These are phyloP conservation scores for Neurospora intermedia DNA, from an alignment of 495 filamentous ascomycete species.

Conservation along the genomic window DNA sequence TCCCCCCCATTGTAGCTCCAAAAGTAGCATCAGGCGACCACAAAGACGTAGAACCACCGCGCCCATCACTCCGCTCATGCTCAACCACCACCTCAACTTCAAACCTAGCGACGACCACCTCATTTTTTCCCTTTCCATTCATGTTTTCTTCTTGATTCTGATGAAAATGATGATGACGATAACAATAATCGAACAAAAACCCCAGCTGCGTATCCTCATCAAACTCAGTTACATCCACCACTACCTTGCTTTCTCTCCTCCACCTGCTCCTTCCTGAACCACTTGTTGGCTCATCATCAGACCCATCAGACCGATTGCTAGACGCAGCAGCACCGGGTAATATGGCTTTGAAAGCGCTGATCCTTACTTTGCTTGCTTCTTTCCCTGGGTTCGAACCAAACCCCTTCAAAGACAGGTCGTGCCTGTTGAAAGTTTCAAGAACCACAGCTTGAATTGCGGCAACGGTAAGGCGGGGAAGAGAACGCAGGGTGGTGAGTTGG, in stretches of 20 bases:
- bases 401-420: no score
- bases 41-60: not conserved
- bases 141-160: not conserved
- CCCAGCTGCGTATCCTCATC: not conserved
- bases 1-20: not conserved
- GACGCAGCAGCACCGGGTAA: not conserved
- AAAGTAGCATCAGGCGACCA: not conserved
- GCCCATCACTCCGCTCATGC: not conserved
- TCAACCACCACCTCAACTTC: slow-evolving; percentile 20
- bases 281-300: not conserved
- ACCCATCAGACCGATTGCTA: not conserved
- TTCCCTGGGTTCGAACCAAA: not conserved
- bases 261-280: no score
- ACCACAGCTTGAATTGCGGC: not conserved
- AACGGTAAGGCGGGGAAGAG: not conserved
- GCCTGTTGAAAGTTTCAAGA: no score
- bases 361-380: not conserved
- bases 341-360: not conserved
- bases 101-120: slow-evolving; percentile 17
- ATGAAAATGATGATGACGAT: no score
- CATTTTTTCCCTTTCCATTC: not conserved
- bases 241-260: not conserved
- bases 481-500: not conserved
- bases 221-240: not conserved
- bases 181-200: not conserved